A percentile compares a stretch with the other conserved stretches of the same genome.
These are phyloP conservation scores for Colletotrichum cereale DNA, from an alignment of 2,329 filamentous ascomycete species.

Conservation along the genomic window DNA sequence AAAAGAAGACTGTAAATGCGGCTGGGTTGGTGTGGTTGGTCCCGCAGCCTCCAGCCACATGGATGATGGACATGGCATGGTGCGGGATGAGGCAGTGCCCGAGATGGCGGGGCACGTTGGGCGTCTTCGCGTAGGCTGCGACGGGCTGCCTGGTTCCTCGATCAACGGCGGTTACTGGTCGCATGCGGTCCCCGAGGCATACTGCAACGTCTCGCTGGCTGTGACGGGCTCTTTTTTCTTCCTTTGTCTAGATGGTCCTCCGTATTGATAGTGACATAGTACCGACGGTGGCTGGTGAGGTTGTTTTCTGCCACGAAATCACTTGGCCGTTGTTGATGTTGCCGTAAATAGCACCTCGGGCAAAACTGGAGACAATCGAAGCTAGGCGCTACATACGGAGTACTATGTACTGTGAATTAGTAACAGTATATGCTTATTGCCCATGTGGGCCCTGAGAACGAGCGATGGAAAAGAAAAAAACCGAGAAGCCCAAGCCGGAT, in stretches of 20 bases:
- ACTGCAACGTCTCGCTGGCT: conserved; percentile 23
- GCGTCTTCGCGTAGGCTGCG: not conserved
- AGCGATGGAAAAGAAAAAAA: not conserved
- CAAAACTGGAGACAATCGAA: conserved; percentile 31
- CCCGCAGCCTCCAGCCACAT: not conserved
- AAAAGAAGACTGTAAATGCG: not conserved
- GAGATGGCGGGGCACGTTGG: conserved; percentile 25
- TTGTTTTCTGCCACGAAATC: not conserved
- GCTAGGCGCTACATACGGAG: not conserved
- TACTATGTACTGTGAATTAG: too few species aligned
- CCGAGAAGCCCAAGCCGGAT: conserved; percentile 16
- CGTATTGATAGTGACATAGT: not conserved
- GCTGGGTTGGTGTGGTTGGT: not conserved
- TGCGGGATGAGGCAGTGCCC: conserved; percentile 30
- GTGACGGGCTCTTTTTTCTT: too few species aligned
- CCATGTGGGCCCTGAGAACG: conserved; percentile 1
- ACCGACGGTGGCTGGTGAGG: conserved; percentile 10
- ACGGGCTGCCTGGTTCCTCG: not conserved
- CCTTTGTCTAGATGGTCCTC: not conserved
- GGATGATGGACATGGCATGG: conserved; percentile 7
- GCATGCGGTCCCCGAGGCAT: conserved; percentile 1
- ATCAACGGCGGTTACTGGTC: conserved; percentile 7
- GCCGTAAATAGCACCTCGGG: conserved; percentile 18
- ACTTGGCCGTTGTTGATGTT: conserved; percentile 18
- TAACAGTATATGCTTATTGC: not conserved